Base-by-base conservation (phyloP, 2,329 filamentous ascomycete species). In the Penicillium sclerotigenum region DNA sequence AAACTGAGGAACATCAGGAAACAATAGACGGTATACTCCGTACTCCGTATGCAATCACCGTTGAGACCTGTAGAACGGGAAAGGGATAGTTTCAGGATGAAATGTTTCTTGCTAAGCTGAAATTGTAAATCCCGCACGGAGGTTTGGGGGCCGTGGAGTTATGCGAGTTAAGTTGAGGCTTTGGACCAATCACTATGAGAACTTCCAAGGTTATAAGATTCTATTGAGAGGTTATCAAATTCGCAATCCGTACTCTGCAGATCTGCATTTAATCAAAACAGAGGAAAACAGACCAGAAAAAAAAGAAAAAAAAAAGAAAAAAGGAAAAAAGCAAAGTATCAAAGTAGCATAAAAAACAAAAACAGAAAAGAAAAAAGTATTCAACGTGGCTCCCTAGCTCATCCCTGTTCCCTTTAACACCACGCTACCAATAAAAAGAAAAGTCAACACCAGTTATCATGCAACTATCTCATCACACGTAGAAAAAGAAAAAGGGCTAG, bases 401-500 rank as follows among this genome's bases (percentile, higher is more conserved):
- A 45, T 45, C 52, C 47, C 36, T 48, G 45, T 47, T 47, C 26
- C 52, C 10, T 41, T 18, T 50, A 49, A 56, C 47, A 48, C 49
- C 54, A 54, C 42, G 50, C 49, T 56, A 56, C 43, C 34, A 56
- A 55, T 34, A 34, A 18, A 40, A 37, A 20, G 18, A 26, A 31
- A 47, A 38, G 40, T 20, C 26, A 57, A 59, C 57, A 33, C 48
- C 54, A 50, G 26, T 33, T 29, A 52, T 31, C 41, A 58, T 59
- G 57, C 56, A 55, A 36, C 47, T 52, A 51, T 59, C 42, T 55
- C 47, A 29, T 58, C 41, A 56, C 56, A 47, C 54, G 42, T 52
- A 50, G 18, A 13, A 14, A 29, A 33, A 18, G n/a, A 36, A 26
- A 36, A 50, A 36, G 14, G 43, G 29, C 16, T 14, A 31, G 31